Evolutionary conservation across 352 stramenopile genomes (phyloP).

Genomic region (Phytophthora foliorum): DNA sequence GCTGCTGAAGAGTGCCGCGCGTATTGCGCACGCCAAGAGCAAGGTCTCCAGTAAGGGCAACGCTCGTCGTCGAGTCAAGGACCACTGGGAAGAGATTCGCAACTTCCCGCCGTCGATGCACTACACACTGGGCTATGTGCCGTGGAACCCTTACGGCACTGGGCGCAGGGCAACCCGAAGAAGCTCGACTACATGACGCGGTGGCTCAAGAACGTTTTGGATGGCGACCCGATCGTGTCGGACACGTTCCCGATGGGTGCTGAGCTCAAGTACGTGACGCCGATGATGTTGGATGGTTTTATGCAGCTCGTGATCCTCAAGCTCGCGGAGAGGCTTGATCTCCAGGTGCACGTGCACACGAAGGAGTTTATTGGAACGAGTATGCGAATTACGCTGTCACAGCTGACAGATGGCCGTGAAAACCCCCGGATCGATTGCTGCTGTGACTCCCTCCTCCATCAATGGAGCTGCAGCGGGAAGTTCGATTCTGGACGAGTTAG

Average conservation of each 20-base stretch:
- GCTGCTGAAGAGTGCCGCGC: slow-evolving; percentile 75
- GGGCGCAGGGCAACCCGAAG: slow-evolving; percentile 90
- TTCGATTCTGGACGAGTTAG: slow-evolving; percentile 89
- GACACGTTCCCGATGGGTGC: slow-evolving; percentile 90
- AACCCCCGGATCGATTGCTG: slow-evolving; percentile 27
- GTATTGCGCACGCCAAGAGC: slow-evolving; percentile 70
- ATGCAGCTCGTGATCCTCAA: slow-evolving; percentile 92
- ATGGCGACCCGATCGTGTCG: slow-evolving; percentile 86
- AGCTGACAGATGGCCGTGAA: slow-evolving; percentile 53
- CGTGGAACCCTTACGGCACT: slow-evolving; percentile 91
- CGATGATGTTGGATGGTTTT: slow-evolving; percentile 92
- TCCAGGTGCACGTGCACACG: slow-evolving; percentile 91
- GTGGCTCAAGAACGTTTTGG: slow-evolving; percentile 91
- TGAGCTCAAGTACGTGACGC: slow-evolving; percentile 91
- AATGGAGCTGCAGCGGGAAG: slow-evolving; percentile 47
- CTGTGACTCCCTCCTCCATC: slow-evolving; percentile 24
- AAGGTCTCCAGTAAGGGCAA: slow-evolving; percentile 83
- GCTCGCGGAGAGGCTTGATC: slow-evolving; percentile 81
- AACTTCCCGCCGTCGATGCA: slow-evolving; percentile 87
- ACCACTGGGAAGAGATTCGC: slow-evolving; percentile 91
- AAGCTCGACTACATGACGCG: slow-evolving; percentile 93
- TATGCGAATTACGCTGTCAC: slow-evolving; percentile 89
- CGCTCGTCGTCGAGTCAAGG: slow-evolving; percentile 82
- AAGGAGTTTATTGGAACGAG: slow-evolving; percentile 93
- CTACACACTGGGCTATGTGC: slow-evolving; percentile 84